phyloP scores from a whole-genome alignment of 495 filamentous ascomycete genomes.

The Neurospora sp. region DNA sequence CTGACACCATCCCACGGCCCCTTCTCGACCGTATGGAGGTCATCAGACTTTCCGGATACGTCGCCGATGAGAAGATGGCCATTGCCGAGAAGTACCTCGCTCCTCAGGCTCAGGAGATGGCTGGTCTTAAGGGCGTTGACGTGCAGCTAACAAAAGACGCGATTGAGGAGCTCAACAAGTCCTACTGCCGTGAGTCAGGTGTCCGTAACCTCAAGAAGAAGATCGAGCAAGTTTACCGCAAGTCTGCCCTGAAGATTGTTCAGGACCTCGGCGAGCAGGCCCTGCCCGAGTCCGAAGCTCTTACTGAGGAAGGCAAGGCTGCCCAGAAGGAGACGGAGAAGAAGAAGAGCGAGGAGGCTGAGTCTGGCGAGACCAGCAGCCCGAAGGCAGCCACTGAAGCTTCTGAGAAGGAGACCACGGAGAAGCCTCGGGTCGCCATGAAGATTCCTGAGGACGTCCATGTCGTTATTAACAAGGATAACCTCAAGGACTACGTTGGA shows the following conservation, averaged over 20 bases:
- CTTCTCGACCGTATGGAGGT: constrained; percentile 97
- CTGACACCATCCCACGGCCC: constrained; percentile 92
- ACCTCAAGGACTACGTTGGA: constrained; percentile 94
- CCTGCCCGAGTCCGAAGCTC: constrained; percentile 67
- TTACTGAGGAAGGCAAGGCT: constrained; percentile 82
- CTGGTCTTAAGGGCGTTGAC: constrained; percentile 82
- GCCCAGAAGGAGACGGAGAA: constrained; percentile 52
- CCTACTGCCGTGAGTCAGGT: constrained; percentile 92
- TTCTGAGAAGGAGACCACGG: constrained; percentile 32
- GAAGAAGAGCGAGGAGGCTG: constrained; percentile 5
- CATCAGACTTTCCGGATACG: constrained; percentile 93
- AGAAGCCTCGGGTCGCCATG: constrained; percentile 68
- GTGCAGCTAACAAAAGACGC: constrained; percentile 74
- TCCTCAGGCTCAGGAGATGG: constrained; percentile 81
- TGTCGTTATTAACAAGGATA: constrained; percentile 79
- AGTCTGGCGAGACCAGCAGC: constrained; percentile 6
- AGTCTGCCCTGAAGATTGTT: constrained; percentile 94
- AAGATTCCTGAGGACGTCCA: constrained; percentile 82
- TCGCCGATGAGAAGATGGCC: constrained; percentile 97
- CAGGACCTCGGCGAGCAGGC: constrained; percentile 86
- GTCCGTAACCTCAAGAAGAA: constrained; percentile 99
- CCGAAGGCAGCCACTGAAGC: constrained; percentile 4
- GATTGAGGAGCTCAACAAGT: constrained; percentile 95
- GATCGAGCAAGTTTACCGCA: constrained; percentile 98
- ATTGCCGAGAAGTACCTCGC: constrained; percentile 91